phyloP scores from a whole-genome alignment of 352 stramenopile species.

The Phytophthora agathidicida region DNA sequence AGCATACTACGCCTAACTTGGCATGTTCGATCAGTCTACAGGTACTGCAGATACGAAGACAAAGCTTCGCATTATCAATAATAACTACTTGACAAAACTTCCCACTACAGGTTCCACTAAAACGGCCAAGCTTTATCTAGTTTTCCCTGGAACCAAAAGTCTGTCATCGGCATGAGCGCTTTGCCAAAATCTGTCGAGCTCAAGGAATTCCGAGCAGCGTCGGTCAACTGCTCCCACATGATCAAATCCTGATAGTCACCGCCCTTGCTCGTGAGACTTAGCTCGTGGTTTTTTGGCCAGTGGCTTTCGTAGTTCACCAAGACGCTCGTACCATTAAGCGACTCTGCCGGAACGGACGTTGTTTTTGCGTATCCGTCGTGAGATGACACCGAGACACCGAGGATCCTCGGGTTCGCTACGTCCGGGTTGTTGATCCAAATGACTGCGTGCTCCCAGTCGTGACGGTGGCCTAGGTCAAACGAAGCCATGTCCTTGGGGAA shows the following conservation, averaged over 20 bases:
- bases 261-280: neutral
- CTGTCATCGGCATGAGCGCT: neutral
- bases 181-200: neutral
- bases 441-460: conserved; percentile 4
- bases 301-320: conserved; percentile 2
- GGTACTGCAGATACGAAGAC: too few relatives aligned
- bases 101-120: neutral
- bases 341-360: neutral
- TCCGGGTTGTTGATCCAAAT: conserved; percentile 11
- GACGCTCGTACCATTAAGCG: neutral
- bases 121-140: conserved; percentile 6
- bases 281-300: neutral
- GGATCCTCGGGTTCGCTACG: neutral
- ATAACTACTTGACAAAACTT: too few relatives aligned
- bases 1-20: neutral
- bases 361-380: neutral
- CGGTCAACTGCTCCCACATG: conserved; percentile 2
- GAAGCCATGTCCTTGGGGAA: conserved; percentile 1
- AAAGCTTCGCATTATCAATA: too few relatives aligned
- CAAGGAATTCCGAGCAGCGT: neutral
- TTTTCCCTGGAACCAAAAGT: conserved; percentile 2
- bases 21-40: too few relatives aligned
- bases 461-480: neutral
- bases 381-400: neutral
- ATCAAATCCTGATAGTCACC: neutral